Evolutionary conservation across 1,284 basidiomycete species (phyloP), one percentile per base, ranked within the genome.

Genomic region (Volvariella volvacea): DNA sequence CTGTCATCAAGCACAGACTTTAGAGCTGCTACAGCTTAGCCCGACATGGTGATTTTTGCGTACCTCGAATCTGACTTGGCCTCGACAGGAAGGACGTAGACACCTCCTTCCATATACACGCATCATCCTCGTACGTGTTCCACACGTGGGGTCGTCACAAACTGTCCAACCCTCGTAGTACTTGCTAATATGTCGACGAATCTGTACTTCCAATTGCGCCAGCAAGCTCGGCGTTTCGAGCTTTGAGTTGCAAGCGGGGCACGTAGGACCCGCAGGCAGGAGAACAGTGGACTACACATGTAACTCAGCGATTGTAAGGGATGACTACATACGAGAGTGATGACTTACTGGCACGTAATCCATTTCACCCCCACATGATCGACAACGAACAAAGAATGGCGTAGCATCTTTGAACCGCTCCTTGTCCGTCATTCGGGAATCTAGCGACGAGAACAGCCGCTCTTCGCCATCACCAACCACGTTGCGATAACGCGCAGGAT

Each of bases 141-240:
- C 78, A 60, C 96, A 99, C 1, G 83, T 86, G 22, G 80, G 71
- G 51, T 97, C 95, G 53, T 91, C 78, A 64, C 96, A 99, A 9
- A 88, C 69, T 1, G 80, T 85, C 87, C 88, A 93, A 4, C 83
- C 83, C 54, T 95, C 80, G 60, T 99, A 99, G 65, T 95, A 98
- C 53, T 73, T 78, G 2, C 71, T 67, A 43, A 99, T 87, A 52
- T 80, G 79, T 1, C 72, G 64, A 2, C 93, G 80, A 45, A 98
- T 88, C 52, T 92, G 86, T 0, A 76, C 67, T 60, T 98, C 93
- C 15, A 99, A 76, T 63, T 98, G 96, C 17, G 83, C 70, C 46
- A 83, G 80, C 36, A 97, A 60, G 49, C 87, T 88, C 49, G 12
- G 70, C 67, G 51, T 1, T 70, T 62, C 14, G 34, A 36, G 34